A percentile compares a stretch with the other conserved stretches of the same genome.
phyloP scores from a whole-genome alignment of 352 stramenopile species.

The Phytophthora chlamydospora region DNA sequence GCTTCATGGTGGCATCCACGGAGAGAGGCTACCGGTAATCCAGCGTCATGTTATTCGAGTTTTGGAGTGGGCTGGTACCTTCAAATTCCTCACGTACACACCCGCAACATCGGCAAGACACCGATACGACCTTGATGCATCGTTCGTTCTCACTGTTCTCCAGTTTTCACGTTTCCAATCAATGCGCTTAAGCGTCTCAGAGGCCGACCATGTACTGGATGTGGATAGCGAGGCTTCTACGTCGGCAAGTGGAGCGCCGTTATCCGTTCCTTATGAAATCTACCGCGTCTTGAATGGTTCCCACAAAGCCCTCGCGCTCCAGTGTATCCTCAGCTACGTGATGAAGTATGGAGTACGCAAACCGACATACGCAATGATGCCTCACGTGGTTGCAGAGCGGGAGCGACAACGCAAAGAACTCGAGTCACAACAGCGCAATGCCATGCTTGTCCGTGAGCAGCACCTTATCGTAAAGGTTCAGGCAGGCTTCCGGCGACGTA shows the following conservation, averaged over 20 bases:
- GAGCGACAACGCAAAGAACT: constrained; percentile 5
- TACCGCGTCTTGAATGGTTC: constrained; percentile 22
- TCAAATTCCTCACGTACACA: constrained; percentile 52
- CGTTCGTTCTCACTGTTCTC: constrained; percentile 49
- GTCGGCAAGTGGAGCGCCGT: not conserved
- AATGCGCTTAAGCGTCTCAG: constrained; percentile 10
- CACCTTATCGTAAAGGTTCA: constrained; percentile 44
- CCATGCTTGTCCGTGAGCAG: constrained; percentile 16
- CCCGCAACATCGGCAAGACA: constrained; percentile 30
- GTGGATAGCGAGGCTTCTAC: not conserved
- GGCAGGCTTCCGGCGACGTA: constrained; percentile 30
- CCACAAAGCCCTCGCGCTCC: constrained; percentile 32
- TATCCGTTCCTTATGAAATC: constrained; percentile 8
- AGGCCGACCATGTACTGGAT: constrained; percentile 1
- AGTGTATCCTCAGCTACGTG: constrained; percentile 48
- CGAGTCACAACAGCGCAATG: not conserved
- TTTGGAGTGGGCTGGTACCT: constrained; percentile 35
- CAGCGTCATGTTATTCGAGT: constrained; percentile 34
- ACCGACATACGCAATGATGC: constrained; percentile 50
- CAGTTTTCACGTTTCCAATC: constrained; percentile 36
- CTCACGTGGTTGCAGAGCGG: constrained; percentile 38
- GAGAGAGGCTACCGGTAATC: not conserved
- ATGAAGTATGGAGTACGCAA: constrained; percentile 25
- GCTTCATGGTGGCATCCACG: not conserved
- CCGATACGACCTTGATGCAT: constrained; percentile 45